Evolutionary conservation across 768 basidiomycete genomes (phyloP), one percentile per base, ranked within the genome.

Genomic region (Piloderma croceum): DNA sequence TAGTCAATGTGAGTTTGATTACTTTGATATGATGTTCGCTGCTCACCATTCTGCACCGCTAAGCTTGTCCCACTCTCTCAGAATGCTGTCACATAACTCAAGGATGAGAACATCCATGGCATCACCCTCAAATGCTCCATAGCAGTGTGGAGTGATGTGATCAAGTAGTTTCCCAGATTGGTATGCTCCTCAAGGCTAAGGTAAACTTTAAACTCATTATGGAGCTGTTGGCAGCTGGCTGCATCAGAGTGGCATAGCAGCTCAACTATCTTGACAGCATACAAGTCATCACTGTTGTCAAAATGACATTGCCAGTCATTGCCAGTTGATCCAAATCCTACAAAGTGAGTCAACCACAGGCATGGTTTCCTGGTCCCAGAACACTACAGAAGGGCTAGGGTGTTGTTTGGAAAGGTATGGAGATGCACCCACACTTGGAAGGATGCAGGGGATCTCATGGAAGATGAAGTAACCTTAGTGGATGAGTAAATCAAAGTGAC

Each of bases 231-330:
- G 43, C 45, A n/a, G n/a, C n/a, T n/a, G 42, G 3, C 48, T 41
- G 37, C 43, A 27, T 52, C 48, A 39, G 50, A 24, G n/a, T 6
- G 45, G 48, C 42, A 23, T 44, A 49, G 24, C 24, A 41, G 35
- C 37, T 49, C 45, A 15, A 49, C 47, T 31, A 49, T 34, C 44
- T 51, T 51, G 44, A 34, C 36, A 39, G 31, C 25, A 41, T 48
- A 51, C 13, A 42, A 46, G 37, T 48, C 36, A 29, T 24, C 21
- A 33, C 47, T 29, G 33, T 12, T 38, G 48, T 51, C 47, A 43
- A 51, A 51, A 34, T 25, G 50, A 41, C 50, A 45, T 51, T 48
- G 21, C 50, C 50, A 51, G 37, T 45, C 47, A 43, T 51, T 48
- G 43, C 50, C 50, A 39, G 50, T 48, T 19, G 50, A 52, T 31